phyloP scores from a whole-genome alignment of 2,329 filamentous ascomycete genomes.

The Neofusicoccum umdonicola region DNA sequence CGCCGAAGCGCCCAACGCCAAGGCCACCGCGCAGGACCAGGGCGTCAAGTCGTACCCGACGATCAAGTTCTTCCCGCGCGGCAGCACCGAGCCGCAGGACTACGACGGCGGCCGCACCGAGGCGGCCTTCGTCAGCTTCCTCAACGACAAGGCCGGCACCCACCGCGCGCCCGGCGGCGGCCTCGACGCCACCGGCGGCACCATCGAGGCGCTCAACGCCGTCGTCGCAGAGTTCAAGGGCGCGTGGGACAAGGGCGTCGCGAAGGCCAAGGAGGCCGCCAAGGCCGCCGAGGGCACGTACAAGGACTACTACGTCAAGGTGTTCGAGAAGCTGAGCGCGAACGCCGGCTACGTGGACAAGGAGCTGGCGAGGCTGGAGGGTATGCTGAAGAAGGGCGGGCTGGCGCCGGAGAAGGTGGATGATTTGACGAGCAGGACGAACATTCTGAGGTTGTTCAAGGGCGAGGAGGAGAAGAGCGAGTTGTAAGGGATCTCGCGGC shows the following conservation, averaged over 20 bases:
- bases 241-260: constrained; percentile 61
- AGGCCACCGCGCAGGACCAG: constrained; percentile 71
- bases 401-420: constrained; percentile 83
- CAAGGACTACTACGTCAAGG: constrained; percentile 89
- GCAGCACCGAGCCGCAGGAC: constrained; percentile 66
- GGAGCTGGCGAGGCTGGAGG: constrained; percentile 77
- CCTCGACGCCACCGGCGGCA: constrained; percentile 76
- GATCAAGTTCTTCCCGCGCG: constrained; percentile 95
- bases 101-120: constrained; percentile 79
- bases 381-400: constrained; percentile 81
- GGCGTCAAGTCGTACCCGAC: constrained; percentile 87
- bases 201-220: constrained; percentile 72
- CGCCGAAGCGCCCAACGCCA: constrained; percentile 82
- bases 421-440: constrained; percentile 80
- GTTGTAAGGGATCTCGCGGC: constrained; percentile 49
- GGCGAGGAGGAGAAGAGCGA: constrained; percentile 64
- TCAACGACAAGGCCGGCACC: constrained; percentile 88
- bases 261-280: constrained; percentile 64
- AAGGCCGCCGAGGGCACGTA: constrained; percentile 67
- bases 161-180: constrained; percentile 79
- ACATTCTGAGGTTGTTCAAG: constrained; percentile 78
- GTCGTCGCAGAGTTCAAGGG: constrained; percentile 71
- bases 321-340: constrained; percentile 78
- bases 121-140: constrained; percentile 70
- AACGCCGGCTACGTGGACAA: constrained; percentile 79